Evolutionary conservation across 108 stramenopile genomes (phyloP), one percentile per base, ranked within the genome.

Genomic region (Chaetoceros muelleri): DNA sequence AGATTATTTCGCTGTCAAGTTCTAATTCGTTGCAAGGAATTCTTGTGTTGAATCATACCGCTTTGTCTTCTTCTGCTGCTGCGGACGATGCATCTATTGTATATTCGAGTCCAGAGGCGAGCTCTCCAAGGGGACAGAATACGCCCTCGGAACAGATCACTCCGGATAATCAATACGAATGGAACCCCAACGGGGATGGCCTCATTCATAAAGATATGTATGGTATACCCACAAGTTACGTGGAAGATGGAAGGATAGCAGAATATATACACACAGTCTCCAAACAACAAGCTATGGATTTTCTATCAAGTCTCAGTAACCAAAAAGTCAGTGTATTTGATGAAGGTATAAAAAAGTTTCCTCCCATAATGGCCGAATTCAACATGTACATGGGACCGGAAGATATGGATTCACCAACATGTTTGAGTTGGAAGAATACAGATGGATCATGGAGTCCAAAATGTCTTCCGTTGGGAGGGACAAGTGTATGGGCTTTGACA

Each of bases 301-400:
- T 62, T 52, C n/a, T 54, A 30, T 17, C 40, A 8, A 30, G 20
- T 24, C 30, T 47, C 16, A 53, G 62, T 29, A 30, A 48, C 22
- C 24, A 55, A 19, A 53, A 65, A 13, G 48, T 46, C n/a, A 58
- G 18, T 58, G 52, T 48, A 13, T 52, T 26, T 7, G 48, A 49
- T 49, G 48, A 49, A 21, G 48, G n/a, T 16, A 40, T 40, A 10
- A 40, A 40, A 1, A 31, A 46, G 28, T 72, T 53, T 58, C 71
- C 72, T 34, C 58, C 72, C 16, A 72, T 90, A 28, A 49, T 78
- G 49, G 61, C 81, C 7, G 73, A 80, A 44, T 90, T 90, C 65
- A 82, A 87, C 45, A 85, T 84, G 45, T 90, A 90, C 79, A 90
- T 90, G 89, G 89, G 89, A 30, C 81, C 85, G 5, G 68, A 80